Percentiles rank a stretch among this genome's conserved stretches.
These are phyloP conservation scores for Pythium insidiosum DNA, from an alignment of 352 stramenopile genomes.

Conservation along the genomic window DNA sequence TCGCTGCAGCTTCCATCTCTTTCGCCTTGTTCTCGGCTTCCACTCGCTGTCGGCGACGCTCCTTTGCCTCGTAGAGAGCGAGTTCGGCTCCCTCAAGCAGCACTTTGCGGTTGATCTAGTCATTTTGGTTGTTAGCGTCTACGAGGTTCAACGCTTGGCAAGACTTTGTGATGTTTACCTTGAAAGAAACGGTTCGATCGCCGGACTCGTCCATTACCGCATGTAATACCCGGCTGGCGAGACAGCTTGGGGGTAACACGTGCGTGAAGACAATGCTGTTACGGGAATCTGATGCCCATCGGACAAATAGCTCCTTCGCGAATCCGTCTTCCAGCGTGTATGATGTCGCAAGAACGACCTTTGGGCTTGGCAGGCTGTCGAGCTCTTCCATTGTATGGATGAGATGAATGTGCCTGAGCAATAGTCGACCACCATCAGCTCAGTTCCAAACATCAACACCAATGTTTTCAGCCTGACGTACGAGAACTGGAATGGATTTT, in stretches of 20 bases:
- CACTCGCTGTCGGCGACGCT: constrained; percentile 69
- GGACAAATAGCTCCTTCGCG: constrained; percentile 79
- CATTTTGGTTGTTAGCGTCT: too few relatives aligned
- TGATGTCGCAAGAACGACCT: constrained; percentile 81
- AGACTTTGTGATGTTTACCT: too few relatives aligned
- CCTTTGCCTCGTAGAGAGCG: constrained; percentile 81
- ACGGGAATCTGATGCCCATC: constrained; percentile 59
- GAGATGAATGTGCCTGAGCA: constrained; percentile 71
- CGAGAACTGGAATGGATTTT: constrained; percentile 88
- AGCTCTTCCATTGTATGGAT: constrained; percentile 83
- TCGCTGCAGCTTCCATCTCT: constrained; percentile 82
- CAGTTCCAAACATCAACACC: not conserved
- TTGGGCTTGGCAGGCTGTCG: constrained; percentile 78
- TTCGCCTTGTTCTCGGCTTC: constrained; percentile 86
- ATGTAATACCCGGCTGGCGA: constrained; percentile 61
- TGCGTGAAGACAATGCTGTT: constrained; percentile 85
- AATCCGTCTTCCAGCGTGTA: constrained; percentile 75
- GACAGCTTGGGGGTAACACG: constrained; percentile 46
- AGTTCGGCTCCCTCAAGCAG: constrained; percentile 81
- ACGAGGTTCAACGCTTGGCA: too few relatives aligned
- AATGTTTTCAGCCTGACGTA: constrained; percentile 60
- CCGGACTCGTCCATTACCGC: constrained; percentile 37
- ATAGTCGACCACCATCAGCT: not conserved
- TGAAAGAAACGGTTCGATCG: constrained; percentile 48
- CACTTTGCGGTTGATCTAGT: constrained; percentile 47